Conservation (phyloP, 2,329 filamentous ascomycete genomes). For the Aureobasidium uvarum region DNA sequence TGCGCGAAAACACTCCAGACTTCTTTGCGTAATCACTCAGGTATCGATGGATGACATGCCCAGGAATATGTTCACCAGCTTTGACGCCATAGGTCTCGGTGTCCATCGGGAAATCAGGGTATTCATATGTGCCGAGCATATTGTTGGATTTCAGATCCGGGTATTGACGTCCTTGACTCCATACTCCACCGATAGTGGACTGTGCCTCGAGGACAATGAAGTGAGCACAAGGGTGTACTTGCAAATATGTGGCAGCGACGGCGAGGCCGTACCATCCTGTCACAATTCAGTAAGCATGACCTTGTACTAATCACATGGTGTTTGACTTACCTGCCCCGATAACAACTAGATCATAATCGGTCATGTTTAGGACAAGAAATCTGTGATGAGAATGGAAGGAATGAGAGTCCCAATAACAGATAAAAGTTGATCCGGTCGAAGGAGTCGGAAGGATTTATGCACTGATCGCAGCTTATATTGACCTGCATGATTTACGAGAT, state of each 20-base stretch:
- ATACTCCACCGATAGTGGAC: conserved; percentile 61
- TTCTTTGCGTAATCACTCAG: conserved; percentile 55
- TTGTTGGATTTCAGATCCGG: conserved; percentile 72
- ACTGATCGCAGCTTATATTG: conserved; percentile 3
- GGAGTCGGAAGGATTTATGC: not conserved
- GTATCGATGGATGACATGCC: conserved; percentile 56
- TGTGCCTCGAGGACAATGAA: conserved; percentile 48
- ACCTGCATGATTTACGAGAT: not conserved
- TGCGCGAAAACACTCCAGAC: conserved; percentile 51
- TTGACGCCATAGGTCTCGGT: conserved; percentile 47
- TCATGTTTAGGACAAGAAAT: not conserved
- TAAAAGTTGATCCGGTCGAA: not conserved
- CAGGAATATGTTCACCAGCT: conserved; percentile 59
- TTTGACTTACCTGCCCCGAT: conserved; percentile 50
- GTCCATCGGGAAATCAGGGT: conserved; percentile 69
- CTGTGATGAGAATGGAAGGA: no score
- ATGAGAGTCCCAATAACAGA: not conserved
- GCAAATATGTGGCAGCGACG: conserved; percentile 50
- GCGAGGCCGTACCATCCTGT: conserved; percentile 49
- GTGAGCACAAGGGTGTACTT: conserved; percentile 44
- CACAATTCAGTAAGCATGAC: not conserved
- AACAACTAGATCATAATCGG: conserved; percentile 39
- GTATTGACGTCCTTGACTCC: conserved; percentile 66
- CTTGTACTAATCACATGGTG: not conserved
- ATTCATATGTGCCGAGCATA: conserved; percentile 69